Evolutionary conservation across 2,329 filamentous ascomycete genomes (phyloP), one percentile per base, ranked within the genome.

Genomic region (Colletotrichum godetiae): DNA sequence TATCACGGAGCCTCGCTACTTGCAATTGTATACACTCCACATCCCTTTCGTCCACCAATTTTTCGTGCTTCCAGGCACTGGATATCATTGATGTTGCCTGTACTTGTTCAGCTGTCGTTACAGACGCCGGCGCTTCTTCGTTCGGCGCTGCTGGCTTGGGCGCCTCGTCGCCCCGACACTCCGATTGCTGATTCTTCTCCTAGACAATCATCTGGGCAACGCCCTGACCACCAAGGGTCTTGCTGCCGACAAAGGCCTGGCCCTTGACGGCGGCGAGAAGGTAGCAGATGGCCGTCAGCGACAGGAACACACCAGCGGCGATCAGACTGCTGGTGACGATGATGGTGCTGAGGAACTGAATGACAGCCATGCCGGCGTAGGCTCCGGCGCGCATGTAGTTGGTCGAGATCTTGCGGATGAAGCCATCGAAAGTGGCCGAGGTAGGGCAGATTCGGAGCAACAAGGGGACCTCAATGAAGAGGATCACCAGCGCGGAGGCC

Each of bases 171-270:
- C 58, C 31, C 58, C 61, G 46, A 52, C 61, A 12, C 24, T 59
- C 31, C 27, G 35, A n/a, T 29, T 64, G 61, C 24, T 64, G 46
- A 27, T 33, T 35, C 29, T 64, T 55, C 27, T 61, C 78, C 86
- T 88, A 97, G 80, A 98, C 95, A 85, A 98, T 98, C 96, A 98
- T 98, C 87, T 98, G 95, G 75, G 95, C 97, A 77, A 98, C 93
- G 65, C 96, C 96, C 77, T 94, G 93, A 66, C 97, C 97, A 77
- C 97, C 97, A 66, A 99, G 88, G 19, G 96, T 98, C 91, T 98
- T 98, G 89, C 95, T 98, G 74, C 94, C 94, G 76, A 95, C 91
- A 84, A 97, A 97, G 46, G 91, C 93, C 85, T 97, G 94, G 73
- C 93, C 93, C 88, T 94, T 96, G 82, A 96, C 74, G 53, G 89